Conservation (phyloP, 192 early-diverging fungal genomes). For the Coemansia sp. region DNA sequence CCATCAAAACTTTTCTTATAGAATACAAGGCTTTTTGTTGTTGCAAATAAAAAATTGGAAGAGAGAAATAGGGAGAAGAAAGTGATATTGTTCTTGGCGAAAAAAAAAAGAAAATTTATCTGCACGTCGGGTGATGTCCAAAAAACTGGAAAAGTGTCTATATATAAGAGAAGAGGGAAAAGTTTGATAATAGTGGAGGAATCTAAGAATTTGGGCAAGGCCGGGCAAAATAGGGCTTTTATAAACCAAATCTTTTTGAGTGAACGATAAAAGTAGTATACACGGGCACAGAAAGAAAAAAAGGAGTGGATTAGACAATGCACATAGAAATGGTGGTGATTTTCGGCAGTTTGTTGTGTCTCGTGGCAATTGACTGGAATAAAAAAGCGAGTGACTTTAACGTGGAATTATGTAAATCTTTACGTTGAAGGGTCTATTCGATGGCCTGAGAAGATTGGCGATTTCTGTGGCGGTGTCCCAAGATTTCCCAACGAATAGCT, state of each 20-base stretch:
- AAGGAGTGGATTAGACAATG: slow-evolving; percentile 6
- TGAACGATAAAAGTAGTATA: too few species aligned
- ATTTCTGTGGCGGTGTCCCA: background rate
- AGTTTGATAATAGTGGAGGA: too few species aligned
- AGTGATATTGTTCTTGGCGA: slow-evolving; percentile 2
- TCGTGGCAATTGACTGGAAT: background rate
- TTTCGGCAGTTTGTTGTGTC: slow-evolving; percentile 7
- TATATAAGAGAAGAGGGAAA: too few species aligned
- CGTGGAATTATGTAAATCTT: too few species aligned
- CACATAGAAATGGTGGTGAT: background rate
- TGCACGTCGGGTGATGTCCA: slow-evolving; percentile 1
- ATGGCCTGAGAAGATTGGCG: too few species aligned
- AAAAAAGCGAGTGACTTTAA: slow-evolving; percentile 2
- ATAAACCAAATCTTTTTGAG: too few species aligned
- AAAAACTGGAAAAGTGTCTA: background rate
- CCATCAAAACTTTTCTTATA: background rate
- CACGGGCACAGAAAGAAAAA: background rate
- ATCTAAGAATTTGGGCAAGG: too few species aligned
- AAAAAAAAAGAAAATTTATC: slow-evolving; percentile 1
- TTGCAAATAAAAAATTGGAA: background rate
- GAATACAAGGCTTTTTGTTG: slow-evolving; percentile 3
- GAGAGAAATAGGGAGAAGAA: too few species aligned
- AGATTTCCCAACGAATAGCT: background rate
- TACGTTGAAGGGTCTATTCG: too few species aligned
- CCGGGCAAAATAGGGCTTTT: too few species aligned